These are phyloP conservation scores for Plantago lanceolata DNA, from an alignment of 305 asterid species.

Conservation along the genomic window DNA sequence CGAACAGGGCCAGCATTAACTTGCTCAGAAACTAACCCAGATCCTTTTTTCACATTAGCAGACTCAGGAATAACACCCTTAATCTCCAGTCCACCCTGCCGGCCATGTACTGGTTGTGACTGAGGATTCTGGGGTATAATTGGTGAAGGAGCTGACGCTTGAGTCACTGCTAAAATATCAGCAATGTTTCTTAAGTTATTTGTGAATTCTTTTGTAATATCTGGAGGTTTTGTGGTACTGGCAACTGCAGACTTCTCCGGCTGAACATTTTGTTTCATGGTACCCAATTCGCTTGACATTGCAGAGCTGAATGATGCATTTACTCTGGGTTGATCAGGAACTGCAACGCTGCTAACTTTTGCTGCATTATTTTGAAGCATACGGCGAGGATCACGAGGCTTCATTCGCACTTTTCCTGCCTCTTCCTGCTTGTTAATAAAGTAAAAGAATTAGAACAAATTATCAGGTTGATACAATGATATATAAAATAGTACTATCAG, in stretches of 20 bases:
- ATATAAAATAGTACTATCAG: too few relatives aligned
- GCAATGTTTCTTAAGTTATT: conserved; percentile 65
- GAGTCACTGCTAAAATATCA: conserved; percentile 63
- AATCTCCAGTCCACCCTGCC: conserved; percentile 39
- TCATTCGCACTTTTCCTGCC: conserved; percentile 71
- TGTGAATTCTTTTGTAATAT: conserved; percentile 71
- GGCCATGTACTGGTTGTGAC: conserved; percentile 35
- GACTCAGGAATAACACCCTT: conserved; percentile 39
- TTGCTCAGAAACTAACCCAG: conserved; percentile 43
- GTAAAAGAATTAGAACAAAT: conserved; percentile 21
- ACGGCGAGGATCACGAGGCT: conserved; percentile 96
- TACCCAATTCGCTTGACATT: conserved; percentile 30
- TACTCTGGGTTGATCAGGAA: conserved; percentile 45
- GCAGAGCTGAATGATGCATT: conserved; percentile 35
- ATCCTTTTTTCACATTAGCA: conserved; percentile 35
- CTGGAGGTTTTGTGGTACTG: conserved; percentile 49
- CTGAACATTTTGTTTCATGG: conserved; percentile 49
- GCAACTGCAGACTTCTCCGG: conserved; percentile 37
- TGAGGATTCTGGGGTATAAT: conserved; percentile 37
- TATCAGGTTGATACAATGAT: neutral
- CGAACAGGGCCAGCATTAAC: conserved; percentile 47
- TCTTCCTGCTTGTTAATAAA: conserved; percentile 60
- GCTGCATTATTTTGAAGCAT: conserved; percentile 51
- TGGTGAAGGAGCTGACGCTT: conserved; percentile 37
- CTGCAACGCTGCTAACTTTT: conserved; percentile 40